Percentiles rank a stretch among this genome's conserved stretches.
Conservation (phyloP, 768 basidiomycete species). For the Termitomyces sp. region DNA sequence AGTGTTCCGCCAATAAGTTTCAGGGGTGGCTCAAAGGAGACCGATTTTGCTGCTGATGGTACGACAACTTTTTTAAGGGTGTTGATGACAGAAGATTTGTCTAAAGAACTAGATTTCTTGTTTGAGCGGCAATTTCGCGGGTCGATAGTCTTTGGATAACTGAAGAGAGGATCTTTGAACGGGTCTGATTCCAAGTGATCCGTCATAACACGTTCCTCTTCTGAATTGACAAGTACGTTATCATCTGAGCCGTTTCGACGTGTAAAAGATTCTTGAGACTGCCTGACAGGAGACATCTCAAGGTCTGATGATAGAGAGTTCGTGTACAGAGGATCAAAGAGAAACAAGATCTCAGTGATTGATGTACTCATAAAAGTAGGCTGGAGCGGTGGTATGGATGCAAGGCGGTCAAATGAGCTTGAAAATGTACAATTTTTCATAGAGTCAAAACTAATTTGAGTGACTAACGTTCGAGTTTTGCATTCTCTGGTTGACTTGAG, state of each 20-base stretch:
- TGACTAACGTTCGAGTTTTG: background rate
- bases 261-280: background rate
- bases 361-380: background rate
- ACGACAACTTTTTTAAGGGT: background rate
- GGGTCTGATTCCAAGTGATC: background rate
- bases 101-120: background rate
- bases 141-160: background rate
- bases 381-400: background rate
- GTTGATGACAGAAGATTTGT: too few relatives aligned
- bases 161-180: background rate
- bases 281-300: background rate
- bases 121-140: background rate
- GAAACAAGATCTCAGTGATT: background rate
- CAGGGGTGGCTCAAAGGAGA: background rate
- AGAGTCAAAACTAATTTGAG: background rate
- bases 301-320: background rate
- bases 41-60: background rate
- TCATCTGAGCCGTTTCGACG: background rate
- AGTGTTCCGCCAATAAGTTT: background rate
- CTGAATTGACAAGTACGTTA: too few relatives aligned
- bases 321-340: background rate
- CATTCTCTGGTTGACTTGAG: background rate
- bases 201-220: background rate
- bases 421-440: background rate
- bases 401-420: background rate